These are phyloP conservation scores for Claviceps paspali DNA, from an alignment of 2,329 filamentous ascomycete species.

Conservation along the genomic window DNA sequence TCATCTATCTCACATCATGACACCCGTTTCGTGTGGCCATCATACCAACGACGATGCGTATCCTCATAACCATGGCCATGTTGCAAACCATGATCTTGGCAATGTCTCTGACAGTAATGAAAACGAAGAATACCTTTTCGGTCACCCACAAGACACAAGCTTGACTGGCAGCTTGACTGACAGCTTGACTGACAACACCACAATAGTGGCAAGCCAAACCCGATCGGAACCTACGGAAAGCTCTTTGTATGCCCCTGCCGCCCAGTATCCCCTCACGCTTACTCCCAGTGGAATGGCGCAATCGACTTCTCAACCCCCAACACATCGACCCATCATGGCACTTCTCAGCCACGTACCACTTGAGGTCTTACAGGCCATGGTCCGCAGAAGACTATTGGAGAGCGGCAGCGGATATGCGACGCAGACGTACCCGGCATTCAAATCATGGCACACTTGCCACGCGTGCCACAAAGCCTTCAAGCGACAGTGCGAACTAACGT, in stretches of 20 bases:
- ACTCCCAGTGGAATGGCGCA: background rate
- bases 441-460: constrained; percentile 14
- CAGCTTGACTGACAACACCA: too few relatives aligned
- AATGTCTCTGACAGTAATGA: background rate
- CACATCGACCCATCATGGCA: background rate
- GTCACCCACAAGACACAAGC: background rate
- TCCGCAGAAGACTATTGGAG: background rate
- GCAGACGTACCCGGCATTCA: background rate
- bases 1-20: background rate
- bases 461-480: constrained; percentile 31
- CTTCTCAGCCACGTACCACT: background rate
- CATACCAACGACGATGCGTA: background rate
- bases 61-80: background rate
- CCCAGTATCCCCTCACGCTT: background rate
- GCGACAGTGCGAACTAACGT: constrained; percentile 44
- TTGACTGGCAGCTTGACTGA: too few relatives aligned
- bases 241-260: background rate
- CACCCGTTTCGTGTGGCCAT: background rate
- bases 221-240: background rate
- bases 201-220: background rate
- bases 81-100: background rate
- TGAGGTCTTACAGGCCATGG: constrained; percentile 1
- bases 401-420: constrained; percentile 4
- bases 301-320: background rate
- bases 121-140: background rate